Evolutionary conservation across 306 rosid species (phyloP).

Genomic region (Vachellia collinsii): DNA sequence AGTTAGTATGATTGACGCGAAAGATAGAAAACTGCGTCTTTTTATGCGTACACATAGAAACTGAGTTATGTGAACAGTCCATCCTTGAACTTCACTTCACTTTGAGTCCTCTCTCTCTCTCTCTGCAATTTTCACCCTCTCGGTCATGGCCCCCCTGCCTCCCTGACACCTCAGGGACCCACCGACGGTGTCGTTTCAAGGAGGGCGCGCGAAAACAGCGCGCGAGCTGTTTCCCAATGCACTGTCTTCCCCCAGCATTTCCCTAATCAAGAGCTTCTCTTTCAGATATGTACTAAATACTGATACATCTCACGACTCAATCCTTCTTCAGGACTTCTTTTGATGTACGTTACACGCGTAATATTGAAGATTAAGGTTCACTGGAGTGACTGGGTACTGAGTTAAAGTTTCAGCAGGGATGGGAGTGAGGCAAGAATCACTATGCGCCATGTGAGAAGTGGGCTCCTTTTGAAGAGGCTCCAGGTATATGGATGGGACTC

Average conservation of each 20-base stretch:
- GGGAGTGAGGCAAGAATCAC: constrained; percentile 33
- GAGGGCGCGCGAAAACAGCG: constrained; percentile 56
- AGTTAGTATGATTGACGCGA: not conserved
- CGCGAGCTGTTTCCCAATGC: constrained; percentile 64
- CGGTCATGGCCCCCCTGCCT: not conserved
- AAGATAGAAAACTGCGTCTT: constrained; percentile 6
- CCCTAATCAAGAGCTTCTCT: not conserved
- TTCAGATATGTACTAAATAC: not conserved
- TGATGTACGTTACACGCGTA: not conserved
- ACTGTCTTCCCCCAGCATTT: constrained; percentile 13
- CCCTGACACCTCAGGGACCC: constrained; percentile 32
- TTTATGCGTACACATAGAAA: not conserved
- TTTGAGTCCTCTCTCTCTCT: constrained; percentile 30
- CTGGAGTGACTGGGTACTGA: too few species aligned
- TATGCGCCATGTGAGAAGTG: constrained; percentile 49
- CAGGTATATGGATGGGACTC: constrained; percentile 7
- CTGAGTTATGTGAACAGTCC: not conserved
- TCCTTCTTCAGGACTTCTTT: not conserved
- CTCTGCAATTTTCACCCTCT: constrained; percentile 31
- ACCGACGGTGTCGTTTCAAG: constrained; percentile 38
- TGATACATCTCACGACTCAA: not conserved
- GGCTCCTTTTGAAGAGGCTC: constrained; percentile 42
- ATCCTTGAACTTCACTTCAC: constrained; percentile 12
- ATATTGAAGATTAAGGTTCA: not conserved
- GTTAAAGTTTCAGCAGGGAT: not conserved